A percentile compares a stretch with the other conserved stretches of the same genome.
These are phyloP conservation scores for Thelonectria discophora DNA, from an alignment of 2,329 filamentous ascomycete genomes.

Conservation along the genomic window DNA sequence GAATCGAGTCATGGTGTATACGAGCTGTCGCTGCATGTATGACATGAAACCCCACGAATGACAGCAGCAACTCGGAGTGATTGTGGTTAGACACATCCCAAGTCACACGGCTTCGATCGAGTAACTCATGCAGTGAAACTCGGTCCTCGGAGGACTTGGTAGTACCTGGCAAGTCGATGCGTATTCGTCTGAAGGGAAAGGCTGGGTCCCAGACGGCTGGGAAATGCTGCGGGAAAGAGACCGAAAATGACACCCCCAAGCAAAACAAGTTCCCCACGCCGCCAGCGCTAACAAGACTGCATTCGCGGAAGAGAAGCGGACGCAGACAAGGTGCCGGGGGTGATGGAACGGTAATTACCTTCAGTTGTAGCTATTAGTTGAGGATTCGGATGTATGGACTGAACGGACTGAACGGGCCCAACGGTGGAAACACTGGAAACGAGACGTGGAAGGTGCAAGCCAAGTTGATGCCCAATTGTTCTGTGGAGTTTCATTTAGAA, in stretches of 20 bases:
- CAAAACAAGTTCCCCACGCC: slow-evolving; percentile 6
- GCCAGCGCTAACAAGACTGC: not conserved
- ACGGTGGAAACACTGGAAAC: no score
- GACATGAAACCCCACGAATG: not conserved
- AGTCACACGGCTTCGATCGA: no score
- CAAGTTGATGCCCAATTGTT: not conserved
- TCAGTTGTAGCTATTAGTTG: no score
- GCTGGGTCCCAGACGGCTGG: slow-evolving; percentile 28
- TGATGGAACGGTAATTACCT: not conserved
- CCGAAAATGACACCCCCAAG: slow-evolving; percentile 14
- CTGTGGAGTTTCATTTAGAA: not conserved
- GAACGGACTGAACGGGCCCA: no score
- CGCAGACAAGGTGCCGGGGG: not conserved
- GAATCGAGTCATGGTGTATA: not conserved
- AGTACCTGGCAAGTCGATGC: no score
- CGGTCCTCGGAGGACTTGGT: no score
- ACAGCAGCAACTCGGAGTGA: not conserved
- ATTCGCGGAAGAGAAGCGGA: not conserved
- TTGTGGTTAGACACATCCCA: no score
- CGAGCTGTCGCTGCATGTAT: not conserved
- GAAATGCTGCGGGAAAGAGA: slow-evolving; percentile 26
- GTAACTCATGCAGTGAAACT: no score
- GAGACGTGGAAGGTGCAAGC: not conserved
- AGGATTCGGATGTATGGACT: not conserved
- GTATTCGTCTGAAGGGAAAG: slow-evolving; percentile 2